Conservation (phyloP, 306 rosid genomes). For the Mimosa bimucronata region DNA sequence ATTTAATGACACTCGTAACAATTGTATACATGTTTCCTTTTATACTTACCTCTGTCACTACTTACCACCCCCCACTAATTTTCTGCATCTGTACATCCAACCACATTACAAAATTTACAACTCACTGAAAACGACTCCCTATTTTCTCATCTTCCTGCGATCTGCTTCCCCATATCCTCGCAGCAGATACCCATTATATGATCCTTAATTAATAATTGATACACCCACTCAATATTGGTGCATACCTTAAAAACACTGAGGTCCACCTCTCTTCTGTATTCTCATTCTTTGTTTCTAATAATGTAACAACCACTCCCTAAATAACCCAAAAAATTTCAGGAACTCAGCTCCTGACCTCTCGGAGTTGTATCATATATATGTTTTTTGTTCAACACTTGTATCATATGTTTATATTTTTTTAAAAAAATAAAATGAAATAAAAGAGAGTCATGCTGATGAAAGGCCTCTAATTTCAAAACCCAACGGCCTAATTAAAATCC, state of each 20-base stretch:
- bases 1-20: not conserved
- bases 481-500: not conserved
- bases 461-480: not conserved
- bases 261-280: not conserved
- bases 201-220: not conserved
- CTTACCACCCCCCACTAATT: not conserved
- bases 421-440: not conserved
- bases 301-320: not conserved
- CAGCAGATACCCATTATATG: not conserved
- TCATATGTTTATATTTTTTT: not conserved
- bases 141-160: not conserved
- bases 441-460: not conserved
- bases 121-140: not conserved
- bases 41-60: not conserved
- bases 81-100: not conserved
- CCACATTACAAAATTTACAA: not conserved
- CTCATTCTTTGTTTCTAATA: not conserved
- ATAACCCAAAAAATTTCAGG: not conserved
- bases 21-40: not conserved
- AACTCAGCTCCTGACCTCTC: not conserved
- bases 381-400: no score
- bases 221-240: not conserved
- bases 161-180: not conserved
- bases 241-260: not conserved
- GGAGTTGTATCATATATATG: not conserved